Base-by-base conservation (phyloP, 805 yeast genomes). In the Candida taoyuanica region DNA sequence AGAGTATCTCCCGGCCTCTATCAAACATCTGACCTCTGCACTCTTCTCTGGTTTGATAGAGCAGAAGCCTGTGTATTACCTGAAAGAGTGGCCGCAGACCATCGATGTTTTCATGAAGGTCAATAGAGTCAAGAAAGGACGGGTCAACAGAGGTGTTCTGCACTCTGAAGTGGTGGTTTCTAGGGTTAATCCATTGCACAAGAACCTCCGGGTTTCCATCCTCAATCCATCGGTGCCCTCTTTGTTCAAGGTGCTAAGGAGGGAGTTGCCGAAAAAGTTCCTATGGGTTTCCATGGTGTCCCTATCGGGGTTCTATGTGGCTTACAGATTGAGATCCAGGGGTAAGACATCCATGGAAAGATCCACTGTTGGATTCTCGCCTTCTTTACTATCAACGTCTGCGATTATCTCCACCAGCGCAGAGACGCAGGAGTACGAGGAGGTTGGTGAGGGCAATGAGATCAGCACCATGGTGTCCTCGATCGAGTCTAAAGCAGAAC, bases 161-260 rank as follows among this genome's bases (percentile, higher is more conserved):
- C 49, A 43, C 14, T 15, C 44, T 2, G 42, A 42, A 5, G 37
- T 42, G 2, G 15, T 23, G 3, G 11, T 42, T 4, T 19, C 41
- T 27, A 43, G 37, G 19, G 43, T 29, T 8, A 49, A 34, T 27
- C 51, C 40, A 4, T 39, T 17, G 18, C 49, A 37, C 27, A 34
- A 30, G 12, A 45, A 40, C 23, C 35, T 46, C n/a, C 37, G 26
- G 9, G 3, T 45, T 15, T 37, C 46, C 5, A 11, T 45, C 2
- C 12, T 45, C 37, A 44, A 41, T 30, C 55, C 56, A 14, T 40
- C 49, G 1, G 36, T 41, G 3, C 37, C 55, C 27, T 37, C 37
- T 25, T 5, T 47, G 2, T 2, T 29, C 6, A 35, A 27, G 0
- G 25, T 45, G 3, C 13, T 52, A 14, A 20, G 28, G 7, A 27